A percentile compares a stretch with the other conserved stretches of the same genome.
Conservation (phyloP, 2,329 filamentous ascomycete genomes). For the Venturia nashicola region DNA sequence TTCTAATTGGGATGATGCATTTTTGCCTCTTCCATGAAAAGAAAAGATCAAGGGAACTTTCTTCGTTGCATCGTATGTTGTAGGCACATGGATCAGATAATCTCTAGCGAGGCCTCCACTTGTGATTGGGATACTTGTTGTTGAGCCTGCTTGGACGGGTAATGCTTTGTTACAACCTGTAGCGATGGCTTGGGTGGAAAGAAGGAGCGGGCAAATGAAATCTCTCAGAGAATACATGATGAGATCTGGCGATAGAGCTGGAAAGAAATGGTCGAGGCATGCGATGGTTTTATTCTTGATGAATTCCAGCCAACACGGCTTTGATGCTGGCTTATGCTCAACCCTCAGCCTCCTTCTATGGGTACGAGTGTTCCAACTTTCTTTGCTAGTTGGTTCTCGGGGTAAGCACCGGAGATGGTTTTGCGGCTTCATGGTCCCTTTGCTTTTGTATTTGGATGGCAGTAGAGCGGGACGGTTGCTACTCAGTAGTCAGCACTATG, state of each 20-base stretch:
- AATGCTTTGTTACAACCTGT: conserved; percentile 14
- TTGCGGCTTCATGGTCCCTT: background rate
- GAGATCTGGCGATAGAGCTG: background rate
- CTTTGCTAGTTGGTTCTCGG: background rate
- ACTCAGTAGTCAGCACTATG: no score
- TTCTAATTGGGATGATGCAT: conserved; percentile 25
- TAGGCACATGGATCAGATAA: conserved; percentile 27
- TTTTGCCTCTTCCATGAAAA: conserved; percentile 32
- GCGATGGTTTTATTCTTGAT: background rate
- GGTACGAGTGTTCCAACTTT: background rate
- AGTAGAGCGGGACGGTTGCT: background rate
- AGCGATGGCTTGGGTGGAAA: background rate
- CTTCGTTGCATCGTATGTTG: conserved; percentile 25
- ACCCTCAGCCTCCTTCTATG: background rate
- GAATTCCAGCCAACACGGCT: background rate
- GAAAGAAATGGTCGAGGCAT: background rate
- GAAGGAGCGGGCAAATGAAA: background rate
- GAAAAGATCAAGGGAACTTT: conserved; percentile 34
- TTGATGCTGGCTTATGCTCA: background rate
- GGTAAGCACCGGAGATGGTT: background rate
- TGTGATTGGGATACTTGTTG: conserved; percentile 17
- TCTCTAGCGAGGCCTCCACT: conserved; percentile 20
- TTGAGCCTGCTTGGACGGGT: conserved; percentile 17
- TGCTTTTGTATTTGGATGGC: background rate
- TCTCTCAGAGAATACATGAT: background rate